Conservation (phyloP, 2,329 filamentous ascomycete genomes). For the Anisogramma anomala region DNA sequence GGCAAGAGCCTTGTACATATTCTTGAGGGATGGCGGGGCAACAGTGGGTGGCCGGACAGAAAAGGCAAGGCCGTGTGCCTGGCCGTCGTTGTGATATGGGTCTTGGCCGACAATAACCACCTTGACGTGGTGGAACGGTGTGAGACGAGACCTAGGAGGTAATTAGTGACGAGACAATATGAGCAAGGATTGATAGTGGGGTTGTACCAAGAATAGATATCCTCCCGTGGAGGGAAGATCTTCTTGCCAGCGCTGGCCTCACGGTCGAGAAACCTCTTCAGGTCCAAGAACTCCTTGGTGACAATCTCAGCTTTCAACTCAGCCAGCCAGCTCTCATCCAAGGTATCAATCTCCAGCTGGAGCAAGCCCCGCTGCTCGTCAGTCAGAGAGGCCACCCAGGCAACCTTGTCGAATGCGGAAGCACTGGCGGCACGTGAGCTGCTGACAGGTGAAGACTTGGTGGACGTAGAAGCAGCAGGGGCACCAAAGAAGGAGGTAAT, state of each 20-base stretch:
- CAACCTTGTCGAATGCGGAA: conserved; percentile 70
- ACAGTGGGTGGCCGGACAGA: conserved; percentile 81
- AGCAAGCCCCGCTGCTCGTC: conserved; percentile 73
- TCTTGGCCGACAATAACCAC: conserved; percentile 92
- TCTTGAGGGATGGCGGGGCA: conserved; percentile 79
- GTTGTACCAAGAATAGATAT: conserved; percentile 86
- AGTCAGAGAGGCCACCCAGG: conserved; percentile 73
- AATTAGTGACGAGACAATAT: conserved; percentile 1
- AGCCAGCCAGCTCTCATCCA: conserved; percentile 84
- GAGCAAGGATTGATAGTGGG: not conserved
- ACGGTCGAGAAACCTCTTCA: conserved; percentile 77
- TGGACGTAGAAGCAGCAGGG: conserved; percentile 40
- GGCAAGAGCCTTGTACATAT: conserved; percentile 83
- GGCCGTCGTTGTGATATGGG: conserved; percentile 90
- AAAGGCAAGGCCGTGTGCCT: conserved; percentile 94
- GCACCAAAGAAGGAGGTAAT: conserved; percentile 84
- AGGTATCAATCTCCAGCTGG: conserved; percentile 79
- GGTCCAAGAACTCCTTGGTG: conserved; percentile 66
- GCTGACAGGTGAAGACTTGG: conserved; percentile 9
- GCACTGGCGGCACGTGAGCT: conserved; percentile 20
- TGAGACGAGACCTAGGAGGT: conserved; percentile 80
- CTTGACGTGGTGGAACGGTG: conserved; percentile 78
- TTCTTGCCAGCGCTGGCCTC: conserved; percentile 65
- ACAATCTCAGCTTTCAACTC: conserved; percentile 78
- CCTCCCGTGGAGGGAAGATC: conserved; percentile 75